Conservation (phyloP, 1,284 basidiomycete species). For the Kalmanozyma brasiliensis region DNA sequence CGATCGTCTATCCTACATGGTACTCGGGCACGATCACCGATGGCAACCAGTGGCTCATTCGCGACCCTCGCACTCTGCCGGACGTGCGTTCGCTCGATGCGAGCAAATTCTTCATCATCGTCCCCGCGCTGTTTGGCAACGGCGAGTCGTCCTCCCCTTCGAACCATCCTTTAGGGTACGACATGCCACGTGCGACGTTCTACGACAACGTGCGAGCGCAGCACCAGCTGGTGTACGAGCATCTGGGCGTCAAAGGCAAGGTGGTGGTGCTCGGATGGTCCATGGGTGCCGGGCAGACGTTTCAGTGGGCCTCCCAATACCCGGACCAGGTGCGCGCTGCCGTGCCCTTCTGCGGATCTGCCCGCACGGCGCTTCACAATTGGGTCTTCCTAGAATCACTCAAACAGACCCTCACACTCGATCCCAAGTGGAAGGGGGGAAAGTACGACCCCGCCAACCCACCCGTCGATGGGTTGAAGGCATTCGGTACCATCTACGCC, state of each 20-base stretch:
- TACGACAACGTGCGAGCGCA: conserved; percentile 53
- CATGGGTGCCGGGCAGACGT: conserved; percentile 52
- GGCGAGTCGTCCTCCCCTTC: conserved; percentile 50
- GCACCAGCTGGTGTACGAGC: conserved; percentile 38
- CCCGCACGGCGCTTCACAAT: conserved; percentile 49
- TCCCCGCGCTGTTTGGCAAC: conserved; percentile 59
- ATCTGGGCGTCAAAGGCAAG: conserved; percentile 32
- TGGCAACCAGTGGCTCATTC: conserved; percentile 52
- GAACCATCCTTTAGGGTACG: conserved; percentile 35
- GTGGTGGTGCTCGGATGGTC: conserved; percentile 43
- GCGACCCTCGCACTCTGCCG: conserved; percentile 15
- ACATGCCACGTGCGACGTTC: conserved; percentile 40
- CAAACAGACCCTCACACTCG: conserved; percentile 24
- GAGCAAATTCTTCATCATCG: conserved; percentile 54
- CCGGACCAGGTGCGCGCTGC: conserved; percentile 39
- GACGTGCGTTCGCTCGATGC: conserved; percentile 40
- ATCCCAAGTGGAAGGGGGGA: conserved; percentile 26
- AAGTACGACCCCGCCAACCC: conserved; percentile 27
- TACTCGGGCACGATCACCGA: conserved; percentile 51
- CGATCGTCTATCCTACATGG: conserved; percentile 59
- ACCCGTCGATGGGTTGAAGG: conserved; percentile 44
- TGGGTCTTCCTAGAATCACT: conserved; percentile 52
- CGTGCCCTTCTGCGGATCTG: conserved; percentile 55
- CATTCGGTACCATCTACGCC: conserved; percentile 53
- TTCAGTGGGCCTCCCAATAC: conserved; percentile 53